Base-by-base conservation (phyloP, 495 filamentous ascomycete species). In the Hypoxylon fuscum region DNA sequence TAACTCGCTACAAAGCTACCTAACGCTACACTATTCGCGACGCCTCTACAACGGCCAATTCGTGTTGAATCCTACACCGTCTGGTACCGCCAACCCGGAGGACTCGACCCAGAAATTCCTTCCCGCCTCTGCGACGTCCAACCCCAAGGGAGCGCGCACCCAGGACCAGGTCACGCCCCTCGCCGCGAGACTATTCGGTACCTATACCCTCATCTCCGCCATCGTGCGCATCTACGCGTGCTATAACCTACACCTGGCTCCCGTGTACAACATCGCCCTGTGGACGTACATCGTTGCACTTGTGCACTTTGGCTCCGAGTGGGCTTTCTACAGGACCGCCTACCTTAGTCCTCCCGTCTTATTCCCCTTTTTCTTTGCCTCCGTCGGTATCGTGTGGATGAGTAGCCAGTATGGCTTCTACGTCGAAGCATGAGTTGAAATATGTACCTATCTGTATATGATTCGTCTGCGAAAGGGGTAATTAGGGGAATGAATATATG, bases 131-230 rank as follows among this genome's bases (percentile, higher is more conserved):
- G 32, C 79, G 15, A 9, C 51, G 12, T 41, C 45, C 27, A 80
- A 80, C 50, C 75, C 78, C 68, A 78, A 79, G 61, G 66, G 74
- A 74, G 48, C 76, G 59, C 72, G 83, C 74, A 73, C 76, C 15
- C 72, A 71, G 61, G 79, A 82, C 64, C 79, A 85, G 62, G 85
- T 87, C 18, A 91, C 88, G 2, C 80, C 88, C 3, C 85, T 97
- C 31, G 88, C 88, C 20, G 86, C 89, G 5, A 89, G 95, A 48
- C 84, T 90, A 8, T 97, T 98, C 71, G 96, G 92, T 37, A 96
- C 92, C 55, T 99, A 92, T 86, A 97, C 93, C 0, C 82, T 94
- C 61, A 72, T 96, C 45, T 83, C 87, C 10, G 78, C 84, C 29
- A 74, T 96, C 29, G 80, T 98, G 44, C 86, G 95, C 23, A 68